phyloP scores from a whole-genome alignment of 164 flowering plant species.

The Chimonanthus praecox region DNA sequence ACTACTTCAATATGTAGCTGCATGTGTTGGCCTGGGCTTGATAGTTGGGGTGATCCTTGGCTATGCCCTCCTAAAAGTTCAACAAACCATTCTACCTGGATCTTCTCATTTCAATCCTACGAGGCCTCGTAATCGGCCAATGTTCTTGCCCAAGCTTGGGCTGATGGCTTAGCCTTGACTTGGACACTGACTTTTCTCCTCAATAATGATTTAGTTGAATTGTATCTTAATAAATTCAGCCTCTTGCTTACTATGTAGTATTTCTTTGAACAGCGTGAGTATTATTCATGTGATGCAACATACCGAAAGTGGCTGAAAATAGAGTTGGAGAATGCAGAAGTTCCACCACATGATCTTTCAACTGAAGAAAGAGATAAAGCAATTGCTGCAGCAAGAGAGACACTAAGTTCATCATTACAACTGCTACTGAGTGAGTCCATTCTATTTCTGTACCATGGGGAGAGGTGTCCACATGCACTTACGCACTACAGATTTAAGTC shows the following conservation, averaged over 20 bases:
- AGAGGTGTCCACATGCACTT: too few relatives aligned
- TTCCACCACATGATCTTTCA: slow-evolving; percentile 56
- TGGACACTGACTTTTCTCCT: background rate
- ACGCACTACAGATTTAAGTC: background rate
- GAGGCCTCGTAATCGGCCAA: background rate
- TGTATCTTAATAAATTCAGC: background rate
- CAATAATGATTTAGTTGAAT: background rate
- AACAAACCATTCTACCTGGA: too few relatives aligned
- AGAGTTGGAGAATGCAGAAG: slow-evolving; percentile 69
- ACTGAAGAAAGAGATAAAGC: slow-evolving; percentile 71
- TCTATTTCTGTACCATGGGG: background rate
- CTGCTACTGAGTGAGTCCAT: slow-evolving; percentile 62
- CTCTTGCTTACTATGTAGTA: background rate
- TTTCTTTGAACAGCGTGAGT: slow-evolving; percentile 54
- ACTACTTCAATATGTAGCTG: too few relatives aligned
- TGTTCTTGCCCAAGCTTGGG: background rate
- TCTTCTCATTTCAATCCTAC: too few relatives aligned
- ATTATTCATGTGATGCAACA: slow-evolving; percentile 92
- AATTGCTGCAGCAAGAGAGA: slow-evolving; percentile 62
- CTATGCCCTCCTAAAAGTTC: background rate
- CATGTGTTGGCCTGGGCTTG: too few relatives aligned
- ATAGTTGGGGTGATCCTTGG: background rate
- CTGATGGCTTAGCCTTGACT: slow-evolving; percentile 5
- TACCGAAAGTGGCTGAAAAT: slow-evolving; percentile 91
- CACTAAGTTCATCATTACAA: slow-evolving; percentile 42